Evolutionary conservation across 1,139 yeast genomes (phyloP), one percentile per base, ranked within the genome.

Genomic region (Arxiozyma telluris): DNA sequence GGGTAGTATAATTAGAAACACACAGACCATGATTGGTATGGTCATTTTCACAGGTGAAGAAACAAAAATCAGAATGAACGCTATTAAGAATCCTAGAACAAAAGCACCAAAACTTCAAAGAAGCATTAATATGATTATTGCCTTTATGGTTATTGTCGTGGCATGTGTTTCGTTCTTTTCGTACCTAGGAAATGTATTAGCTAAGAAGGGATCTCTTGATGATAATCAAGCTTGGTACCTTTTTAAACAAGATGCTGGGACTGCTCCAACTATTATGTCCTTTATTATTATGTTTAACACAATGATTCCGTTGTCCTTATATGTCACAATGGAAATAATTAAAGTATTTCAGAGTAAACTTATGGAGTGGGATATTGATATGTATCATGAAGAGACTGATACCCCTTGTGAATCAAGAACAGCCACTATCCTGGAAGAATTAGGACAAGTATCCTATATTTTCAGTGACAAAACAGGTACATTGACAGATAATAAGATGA

Each of bases 391-490:
- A 21, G 86, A 81, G 46, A 78, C 90, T 4, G 82, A 93, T 64
- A 93, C 96, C 0, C 96, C 96, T 0, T 94, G 96, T 48, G 96
- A 87, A 64, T 96, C 96, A 0, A 84, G 91, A 64, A 91, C 98
- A 0, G 96, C 98, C 0, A 88, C 98, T 0, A 90, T 93, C 61
- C 78, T 93, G 60, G 99, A 94, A 67, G 98, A 94, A 70, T 75
- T 94, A 61, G 99, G 99, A 3, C 99, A 94, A 68, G 98, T 94
- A 0, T 84, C 96, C 53, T 91, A 91, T 64, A 79, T 94, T 5
- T 94, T 94, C 68, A 87, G 96, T 59, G 99, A 94, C 69, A 94
- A 94, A 69, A 94, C 98, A 0, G 99, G 99, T 15, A 94, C 98
- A 0, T 76, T 94, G 57, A 94, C 99, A 0, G 96, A 90, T 64